Conservation (phyloP, 805 yeast species). For the Candida nanaspora region DNA sequence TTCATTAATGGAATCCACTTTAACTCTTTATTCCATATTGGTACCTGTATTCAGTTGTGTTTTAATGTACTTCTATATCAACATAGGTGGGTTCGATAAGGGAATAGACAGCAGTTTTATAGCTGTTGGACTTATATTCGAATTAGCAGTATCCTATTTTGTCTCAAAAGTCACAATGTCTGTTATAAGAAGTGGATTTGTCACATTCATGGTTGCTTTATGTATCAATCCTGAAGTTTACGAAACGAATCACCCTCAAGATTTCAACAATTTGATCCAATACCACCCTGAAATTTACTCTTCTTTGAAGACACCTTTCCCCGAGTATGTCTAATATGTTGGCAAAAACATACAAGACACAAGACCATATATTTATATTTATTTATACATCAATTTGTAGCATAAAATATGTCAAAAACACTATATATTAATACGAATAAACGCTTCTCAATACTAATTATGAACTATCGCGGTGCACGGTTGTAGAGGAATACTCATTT, state of each 20-base stretch:
- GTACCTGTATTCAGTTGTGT: conserved; percentile 36
- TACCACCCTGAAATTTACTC: conserved; percentile 25
- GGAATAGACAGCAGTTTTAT: conserved; percentile 42
- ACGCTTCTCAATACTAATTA: too few relatives aligned
- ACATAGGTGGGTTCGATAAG: conserved; percentile 47
- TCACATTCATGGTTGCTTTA: conserved; percentile 77
- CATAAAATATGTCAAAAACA: too few relatives aligned
- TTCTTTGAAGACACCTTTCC: conserved; percentile 22
- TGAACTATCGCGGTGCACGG: too few relatives aligned
- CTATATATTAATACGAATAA: too few relatives aligned
- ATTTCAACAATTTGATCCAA: conserved; percentile 21
- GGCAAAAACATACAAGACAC: too few relatives aligned
- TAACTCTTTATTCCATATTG: conserved; percentile 69
- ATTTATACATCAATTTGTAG: too few relatives aligned
- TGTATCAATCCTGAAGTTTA: conserved; percentile 82
- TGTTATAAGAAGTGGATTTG: conserved; percentile 72
- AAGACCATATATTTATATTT: too few relatives aligned
- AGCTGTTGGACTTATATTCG: conserved; percentile 19
- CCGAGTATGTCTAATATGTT: conserved; percentile 9
- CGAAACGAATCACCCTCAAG: conserved; percentile 61
- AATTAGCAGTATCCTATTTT: conserved; percentile 65
- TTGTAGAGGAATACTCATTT: too few relatives aligned
- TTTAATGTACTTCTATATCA: conserved; percentile 28
- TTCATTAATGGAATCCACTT: conserved; percentile 69
- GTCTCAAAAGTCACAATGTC: conserved; percentile 66